A percentile compares a stretch with the other conserved stretches of the same genome.
Conservation (phyloP, 164 flowering plant species). For the Stephania japonica region DNA sequence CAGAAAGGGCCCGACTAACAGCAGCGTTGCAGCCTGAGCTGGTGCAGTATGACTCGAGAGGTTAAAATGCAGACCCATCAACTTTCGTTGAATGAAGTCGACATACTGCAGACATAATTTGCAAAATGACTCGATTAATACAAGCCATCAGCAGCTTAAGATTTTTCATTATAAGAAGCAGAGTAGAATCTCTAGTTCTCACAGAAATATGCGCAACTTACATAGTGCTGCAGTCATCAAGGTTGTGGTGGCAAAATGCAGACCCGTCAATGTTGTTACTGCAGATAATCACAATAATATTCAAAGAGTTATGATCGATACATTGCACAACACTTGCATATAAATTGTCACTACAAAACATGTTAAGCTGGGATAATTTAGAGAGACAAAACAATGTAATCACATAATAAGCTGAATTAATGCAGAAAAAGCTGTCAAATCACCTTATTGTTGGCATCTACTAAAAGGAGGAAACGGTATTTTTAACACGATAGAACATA, state of each 20-base stretch:
- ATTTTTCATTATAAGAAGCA: neutral
- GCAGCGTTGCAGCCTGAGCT: too few species aligned
- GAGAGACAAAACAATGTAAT: neutral
- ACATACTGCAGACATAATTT: slow-evolving; percentile 53
- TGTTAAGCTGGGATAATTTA: neutral
- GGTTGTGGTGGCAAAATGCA: slow-evolving; percentile 86
- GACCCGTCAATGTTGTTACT: slow-evolving; percentile 92
- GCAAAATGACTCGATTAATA: neutral
- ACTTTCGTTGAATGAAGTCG: slow-evolving; percentile 69
- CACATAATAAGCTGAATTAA: neutral
- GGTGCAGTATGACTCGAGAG: slow-evolving; percentile 85
- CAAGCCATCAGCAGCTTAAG: neutral
- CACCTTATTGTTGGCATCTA: neutral
- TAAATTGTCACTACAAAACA: neutral
- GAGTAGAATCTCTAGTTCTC: neutral
- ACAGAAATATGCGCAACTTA: slow-evolving; percentile 33
- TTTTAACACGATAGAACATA: neutral
- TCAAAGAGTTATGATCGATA: neutral
- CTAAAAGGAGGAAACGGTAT: neutral
- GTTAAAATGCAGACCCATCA: slow-evolving; percentile 88
- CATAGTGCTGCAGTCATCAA: slow-evolving; percentile 84
- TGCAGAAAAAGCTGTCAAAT: neutral
- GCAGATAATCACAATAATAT: slow-evolving; percentile 23
- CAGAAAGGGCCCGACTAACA: slow-evolving; percentile 70
- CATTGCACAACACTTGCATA: neutral